Conservation (phyloP, 495 filamentous ascomycete species). For the Hypoxylon subgilvum region DNA sequence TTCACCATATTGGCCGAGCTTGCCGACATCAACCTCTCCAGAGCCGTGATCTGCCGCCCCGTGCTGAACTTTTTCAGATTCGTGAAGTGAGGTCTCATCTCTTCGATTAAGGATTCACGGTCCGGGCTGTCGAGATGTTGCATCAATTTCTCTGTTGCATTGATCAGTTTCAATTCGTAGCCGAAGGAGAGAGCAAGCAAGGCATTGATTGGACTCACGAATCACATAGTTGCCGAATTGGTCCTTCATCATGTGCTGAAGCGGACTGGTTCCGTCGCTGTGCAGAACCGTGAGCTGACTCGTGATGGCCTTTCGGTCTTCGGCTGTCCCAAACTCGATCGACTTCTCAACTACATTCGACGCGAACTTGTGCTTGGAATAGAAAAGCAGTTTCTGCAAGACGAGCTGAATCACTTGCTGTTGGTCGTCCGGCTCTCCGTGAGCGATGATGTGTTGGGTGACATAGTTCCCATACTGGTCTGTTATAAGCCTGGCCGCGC, state of each 20-base stretch:
- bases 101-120: conserved; percentile 68
- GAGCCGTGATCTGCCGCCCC: conserved; percentile 77
- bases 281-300: conserved; percentile 64
- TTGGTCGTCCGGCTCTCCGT: conserved; percentile 78
- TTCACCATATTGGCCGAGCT: conserved; percentile 28
- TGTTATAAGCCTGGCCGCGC: conserved; percentile 72
- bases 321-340: conserved; percentile 72
- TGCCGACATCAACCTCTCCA: conserved; percentile 65
- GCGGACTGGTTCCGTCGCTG: conserved; percentile 68
- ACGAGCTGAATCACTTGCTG: conserved; percentile 75
- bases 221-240: conserved; percentile 97
- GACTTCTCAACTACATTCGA: conserved; percentile 98
- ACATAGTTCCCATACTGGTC: conserved; percentile 98
- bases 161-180: conserved; percentile 23
- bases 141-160: conserved; percentile 75
- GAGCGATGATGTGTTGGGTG: conserved; percentile 88
- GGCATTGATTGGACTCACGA: conserved; percentile 66
- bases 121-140: conserved; percentile 70
- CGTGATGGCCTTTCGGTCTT: conserved; percentile 75
- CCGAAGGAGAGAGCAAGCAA: too few relatives aligned
- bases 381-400: conserved; percentile 69
- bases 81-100: conserved; percentile 75
- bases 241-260: conserved; percentile 83
- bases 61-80: conserved; percentile 74
- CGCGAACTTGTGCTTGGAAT: conserved; percentile 95